phyloP scores from a whole-genome alignment of 2,329 filamentous ascomycete species.

The Beauveria bassiana region DNA sequence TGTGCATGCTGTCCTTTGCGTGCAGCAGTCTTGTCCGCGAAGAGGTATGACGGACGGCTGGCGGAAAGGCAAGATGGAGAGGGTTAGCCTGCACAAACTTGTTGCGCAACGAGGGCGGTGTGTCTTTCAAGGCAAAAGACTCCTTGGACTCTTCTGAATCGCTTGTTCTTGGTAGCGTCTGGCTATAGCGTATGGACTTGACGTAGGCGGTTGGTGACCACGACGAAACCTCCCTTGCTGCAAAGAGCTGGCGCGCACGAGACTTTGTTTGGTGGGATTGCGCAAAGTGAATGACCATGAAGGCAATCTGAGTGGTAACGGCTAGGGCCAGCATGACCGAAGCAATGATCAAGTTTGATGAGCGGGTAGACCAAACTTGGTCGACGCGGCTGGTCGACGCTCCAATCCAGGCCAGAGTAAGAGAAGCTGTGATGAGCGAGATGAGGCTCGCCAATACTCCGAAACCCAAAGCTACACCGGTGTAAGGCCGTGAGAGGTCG shows the following conservation, averaged over 20 bases:
- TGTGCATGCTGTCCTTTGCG: slow-evolving; percentile 28
- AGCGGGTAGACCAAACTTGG: slow-evolving; percentile 13
- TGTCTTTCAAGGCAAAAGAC: slow-evolving; percentile 31
- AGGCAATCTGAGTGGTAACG: slow-evolving; percentile 40
- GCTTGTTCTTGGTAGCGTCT: slow-evolving; percentile 30
- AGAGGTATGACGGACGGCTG: slow-evolving; percentile 44
- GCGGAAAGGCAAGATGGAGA: slow-evolving; percentile 33
- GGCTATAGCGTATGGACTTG: slow-evolving; percentile 46
- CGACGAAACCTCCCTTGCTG: slow-evolving; percentile 17
- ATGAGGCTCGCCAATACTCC: slow-evolving; percentile 33
- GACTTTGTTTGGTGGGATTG: slow-evolving; percentile 23
- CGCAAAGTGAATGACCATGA: slow-evolving; percentile 38
- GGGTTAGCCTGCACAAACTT: slow-evolving; percentile 20
- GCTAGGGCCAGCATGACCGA: slow-evolving; percentile 38
- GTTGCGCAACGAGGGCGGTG: slow-evolving; percentile 34
- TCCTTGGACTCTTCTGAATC: slow-evolving; percentile 23
- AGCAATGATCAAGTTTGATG: slow-evolving; percentile 34
- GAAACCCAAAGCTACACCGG: slow-evolving; percentile 20
- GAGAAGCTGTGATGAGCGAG: slow-evolving; percentile 38
- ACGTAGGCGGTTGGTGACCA: slow-evolving; percentile 24
- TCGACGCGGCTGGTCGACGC: slow-evolving; percentile 22
- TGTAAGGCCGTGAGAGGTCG: slow-evolving; percentile 18
- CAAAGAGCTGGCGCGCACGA: not conserved
- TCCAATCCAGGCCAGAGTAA: slow-evolving; percentile 34
- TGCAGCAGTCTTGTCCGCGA: slow-evolving; percentile 49